Conservation (phyloP, 495 filamentous ascomycete genomes). For the Podospora appendiculata region DNA sequence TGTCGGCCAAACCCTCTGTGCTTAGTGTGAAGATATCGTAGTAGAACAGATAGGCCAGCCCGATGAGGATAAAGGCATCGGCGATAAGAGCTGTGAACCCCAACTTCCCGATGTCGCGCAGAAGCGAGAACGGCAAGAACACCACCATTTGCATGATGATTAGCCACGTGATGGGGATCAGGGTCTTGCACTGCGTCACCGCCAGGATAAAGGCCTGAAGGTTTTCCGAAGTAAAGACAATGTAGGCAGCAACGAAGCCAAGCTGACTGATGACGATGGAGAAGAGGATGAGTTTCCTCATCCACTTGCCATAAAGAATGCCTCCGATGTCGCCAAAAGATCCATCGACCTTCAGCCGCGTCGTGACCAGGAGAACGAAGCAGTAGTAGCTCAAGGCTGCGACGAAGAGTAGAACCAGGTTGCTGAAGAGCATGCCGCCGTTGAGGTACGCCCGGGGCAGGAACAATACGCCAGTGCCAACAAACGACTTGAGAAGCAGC, state of each 20-base stretch:
- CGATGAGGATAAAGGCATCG: slow-evolving; percentile 88
- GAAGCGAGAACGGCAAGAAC: slow-evolving; percentile 85
- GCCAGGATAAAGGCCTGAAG: slow-evolving; percentile 84
- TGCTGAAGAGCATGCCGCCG: slow-evolving; percentile 95
- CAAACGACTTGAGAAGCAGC: slow-evolving; percentile 90
- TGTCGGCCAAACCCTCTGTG: slow-evolving; percentile 73
- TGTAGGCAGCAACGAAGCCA: slow-evolving; percentile 95
- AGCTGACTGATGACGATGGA: slow-evolving; percentile 93
- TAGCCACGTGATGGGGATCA: slow-evolving; percentile 78
- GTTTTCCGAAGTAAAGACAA: slow-evolving; percentile 94
- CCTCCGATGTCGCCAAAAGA: slow-evolving; percentile 97
- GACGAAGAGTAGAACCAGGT: slow-evolving; percentile 75
- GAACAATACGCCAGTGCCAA: slow-evolving; percentile 96
- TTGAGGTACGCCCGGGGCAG: slow-evolving; percentile 87
- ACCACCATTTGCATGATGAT: slow-evolving; percentile 90
- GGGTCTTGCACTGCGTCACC: slow-evolving; percentile 71
- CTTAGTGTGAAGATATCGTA: slow-evolving; percentile 82
- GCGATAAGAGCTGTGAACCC: slow-evolving; percentile 85
- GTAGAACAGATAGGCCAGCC: slow-evolving; percentile 90
- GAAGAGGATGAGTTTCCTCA: slow-evolving; percentile 76
- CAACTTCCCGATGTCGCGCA: slow-evolving; percentile 92
- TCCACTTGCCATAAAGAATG: slow-evolving; percentile 80
- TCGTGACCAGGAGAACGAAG: slow-evolving; percentile 86
- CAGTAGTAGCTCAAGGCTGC: slow-evolving; percentile 88
- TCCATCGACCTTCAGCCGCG: slow-evolving; percentile 71